A percentile compares a stretch with the other conserved stretches of the same genome.
phyloP scores from a whole-genome alignment of 192 early-diverging fungal species.

The Chytriomyces sp. region DNA sequence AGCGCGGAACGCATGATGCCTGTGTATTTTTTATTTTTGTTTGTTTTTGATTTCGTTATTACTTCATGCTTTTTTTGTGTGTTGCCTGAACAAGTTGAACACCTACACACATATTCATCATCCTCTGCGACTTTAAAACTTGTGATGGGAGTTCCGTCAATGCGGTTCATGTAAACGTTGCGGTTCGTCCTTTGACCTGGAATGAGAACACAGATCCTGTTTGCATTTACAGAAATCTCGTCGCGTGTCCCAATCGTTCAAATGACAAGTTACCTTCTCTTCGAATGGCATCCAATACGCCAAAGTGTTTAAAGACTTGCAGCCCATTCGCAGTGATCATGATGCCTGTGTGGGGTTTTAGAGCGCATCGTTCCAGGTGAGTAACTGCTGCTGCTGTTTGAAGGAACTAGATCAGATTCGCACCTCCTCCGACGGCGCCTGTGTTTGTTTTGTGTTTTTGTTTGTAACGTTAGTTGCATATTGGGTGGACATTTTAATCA shows the following conservation, averaged over 20 bases:
- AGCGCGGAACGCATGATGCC: constrained; percentile 2
- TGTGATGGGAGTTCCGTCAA: not conserved
- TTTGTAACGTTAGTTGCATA: not conserved
- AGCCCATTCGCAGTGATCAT: constrained; percentile 20
- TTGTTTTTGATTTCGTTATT: too few relatives aligned
- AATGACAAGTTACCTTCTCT: too few relatives aligned
- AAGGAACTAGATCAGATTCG: not conserved
- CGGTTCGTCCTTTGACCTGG: not conserved
- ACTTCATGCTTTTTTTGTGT: too few relatives aligned
- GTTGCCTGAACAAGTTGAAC: not conserved
- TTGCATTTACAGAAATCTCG: too few relatives aligned
- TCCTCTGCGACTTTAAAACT: not conserved
- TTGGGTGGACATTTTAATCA: not conserved
- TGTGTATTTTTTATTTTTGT: not conserved
- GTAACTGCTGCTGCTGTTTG: not conserved
- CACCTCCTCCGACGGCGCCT: not conserved
- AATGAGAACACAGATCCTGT: too few relatives aligned
- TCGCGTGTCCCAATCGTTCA: too few relatives aligned
- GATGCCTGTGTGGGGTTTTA: not conserved
- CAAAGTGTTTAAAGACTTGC: constrained; percentile 9
- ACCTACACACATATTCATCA: not conserved
- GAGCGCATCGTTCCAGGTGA: not conserved
- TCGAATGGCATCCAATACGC: constrained; percentile 4
- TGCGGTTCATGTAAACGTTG: not conserved
- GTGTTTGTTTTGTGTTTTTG: not conserved